Evolutionary conservation across 1,284 basidiomycete species (phyloP).

Genomic region (Malassezia sympodialis): DNA sequence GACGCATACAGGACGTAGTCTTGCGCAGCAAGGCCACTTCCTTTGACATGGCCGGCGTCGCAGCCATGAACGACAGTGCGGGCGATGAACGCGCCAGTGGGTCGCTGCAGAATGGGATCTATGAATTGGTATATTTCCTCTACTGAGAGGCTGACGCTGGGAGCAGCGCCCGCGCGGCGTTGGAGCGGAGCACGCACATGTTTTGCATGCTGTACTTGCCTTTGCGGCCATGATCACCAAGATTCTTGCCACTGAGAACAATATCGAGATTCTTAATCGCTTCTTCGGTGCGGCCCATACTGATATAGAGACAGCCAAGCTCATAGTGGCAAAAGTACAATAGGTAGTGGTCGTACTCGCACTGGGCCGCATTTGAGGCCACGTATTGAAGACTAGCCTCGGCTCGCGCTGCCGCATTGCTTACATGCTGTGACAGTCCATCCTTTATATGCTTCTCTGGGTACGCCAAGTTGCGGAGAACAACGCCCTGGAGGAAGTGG

Average conservation of each 20-base stretch:
- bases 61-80: background rate
- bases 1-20: background rate
- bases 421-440: no score
- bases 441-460: constrained; percentile 32
- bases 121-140: background rate
- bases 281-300: constrained; percentile 17
- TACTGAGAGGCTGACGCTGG: background rate
- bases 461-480: constrained; percentile 41
- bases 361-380: constrained; percentile 25
- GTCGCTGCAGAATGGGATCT: background rate
- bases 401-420: constrained; percentile 30
- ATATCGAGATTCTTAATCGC: constrained; percentile 35
- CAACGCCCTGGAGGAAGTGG: constrained; percentile 44
- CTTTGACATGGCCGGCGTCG: background rate
- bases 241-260: constrained; percentile 33
- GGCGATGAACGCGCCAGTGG: background rate
- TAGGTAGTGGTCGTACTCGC: constrained; percentile 42
- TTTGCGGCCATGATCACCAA: constrained; percentile 39
- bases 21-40: background rate
- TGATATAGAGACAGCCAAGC: constrained; percentile 38
- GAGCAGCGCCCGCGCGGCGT: constrained; percentile 30
- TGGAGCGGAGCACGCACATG: constrained; percentile 42
- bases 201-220: constrained; percentile 47
- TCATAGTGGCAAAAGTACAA: constrained; percentile 48
- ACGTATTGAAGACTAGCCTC: constrained; percentile 34